phyloP scores from a whole-genome alignment of 1,139 yeast species.

The Lodderomyces margitis region DNA sequence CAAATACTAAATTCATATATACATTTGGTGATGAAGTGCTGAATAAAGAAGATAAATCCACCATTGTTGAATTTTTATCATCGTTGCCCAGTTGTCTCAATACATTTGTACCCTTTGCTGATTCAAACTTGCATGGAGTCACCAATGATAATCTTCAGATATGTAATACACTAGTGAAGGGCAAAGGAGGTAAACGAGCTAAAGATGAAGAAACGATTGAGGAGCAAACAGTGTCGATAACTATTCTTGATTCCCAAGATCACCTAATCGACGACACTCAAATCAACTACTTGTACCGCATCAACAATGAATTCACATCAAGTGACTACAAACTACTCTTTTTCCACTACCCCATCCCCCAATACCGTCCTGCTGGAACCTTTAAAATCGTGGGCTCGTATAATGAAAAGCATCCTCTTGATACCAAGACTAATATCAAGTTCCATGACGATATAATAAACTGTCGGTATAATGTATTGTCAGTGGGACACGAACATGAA shows the following conservation, averaged over 20 bases:
- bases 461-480: constrained; percentile 42
- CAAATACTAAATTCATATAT: constrained; percentile 32
- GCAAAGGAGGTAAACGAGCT: too few species aligned
- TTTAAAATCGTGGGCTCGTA: constrained; percentile 50
- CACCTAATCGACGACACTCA: constrained; percentile 32
- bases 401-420: constrained; percentile 43
- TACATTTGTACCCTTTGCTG: constrained; percentile 13
- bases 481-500: constrained; percentile 57
- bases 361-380: constrained; percentile 48
- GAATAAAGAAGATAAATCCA: constrained; percentile 14
- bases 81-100: constrained; percentile 42
- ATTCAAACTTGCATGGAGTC: constrained; percentile 26
- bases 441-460: constrained; percentile 36
- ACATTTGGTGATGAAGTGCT: constrained; percentile 45
- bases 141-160: constrained; percentile 36
- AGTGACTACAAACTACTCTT: constrained; percentile 36
- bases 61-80: constrained; percentile 22
- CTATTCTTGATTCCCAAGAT: constrained; percentile 35
- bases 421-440: constrained; percentile 32
- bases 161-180: constrained; percentile 10
- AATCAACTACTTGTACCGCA: constrained; percentile 27
- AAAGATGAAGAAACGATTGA: constrained; percentile 6
- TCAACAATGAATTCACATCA: constrained; percentile 12
- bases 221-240: constrained; percentile 24
- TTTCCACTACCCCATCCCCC: constrained; percentile 52